Conservation (phyloP, 2,329 filamentous ascomycete species). For the Alternaria triticina region DNA sequence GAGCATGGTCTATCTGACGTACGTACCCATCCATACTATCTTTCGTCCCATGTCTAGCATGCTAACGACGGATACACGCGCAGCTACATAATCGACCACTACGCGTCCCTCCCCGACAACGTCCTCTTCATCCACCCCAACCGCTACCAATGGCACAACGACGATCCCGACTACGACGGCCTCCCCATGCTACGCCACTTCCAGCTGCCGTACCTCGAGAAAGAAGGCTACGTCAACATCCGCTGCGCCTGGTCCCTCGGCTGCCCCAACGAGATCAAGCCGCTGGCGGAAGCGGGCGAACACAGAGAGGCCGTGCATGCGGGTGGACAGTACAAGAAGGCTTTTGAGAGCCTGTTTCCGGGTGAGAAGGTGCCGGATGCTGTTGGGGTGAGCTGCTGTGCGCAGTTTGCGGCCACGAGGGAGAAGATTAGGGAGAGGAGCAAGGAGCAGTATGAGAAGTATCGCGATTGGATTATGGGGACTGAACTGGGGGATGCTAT, state of each 20-base stretch:
- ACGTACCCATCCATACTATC: slow-evolving; percentile 15
- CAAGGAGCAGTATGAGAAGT: slow-evolving; percentile 57
- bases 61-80: slow-evolving; percentile 2
- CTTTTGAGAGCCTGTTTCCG: slow-evolving; percentile 59
- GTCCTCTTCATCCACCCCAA: slow-evolving; percentile 51
- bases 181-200: slow-evolving; percentile 57
- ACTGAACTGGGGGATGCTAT: slow-evolving; percentile 57
- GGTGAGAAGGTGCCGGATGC: slow-evolving; percentile 48
- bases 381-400: slow-evolving; percentile 61
- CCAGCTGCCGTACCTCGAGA: slow-evolving; percentile 56
- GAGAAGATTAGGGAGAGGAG: slow-evolving; percentile 55
- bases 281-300: slow-evolving; percentile 50
- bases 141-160: slow-evolving; percentile 59
- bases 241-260: slow-evolving; percentile 61
- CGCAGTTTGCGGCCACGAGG: slow-evolving; percentile 61
- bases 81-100: slow-evolving; percentile 52
- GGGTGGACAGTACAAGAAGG: slow-evolving; percentile 56
- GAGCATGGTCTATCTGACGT: slow-evolving; percentile 59
- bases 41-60: background rate
- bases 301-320: slow-evolving; percentile 54
- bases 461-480: slow-evolving; percentile 56
- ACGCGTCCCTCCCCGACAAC: slow-evolving; percentile 50
- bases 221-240: slow-evolving; percentile 61
- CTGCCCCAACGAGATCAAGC: slow-evolving; percentile 59
- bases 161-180: slow-evolving; percentile 60